Evolutionary conservation across 176 grass and related monocot genomes (phyloP), one percentile per base, ranked within the genome.

Genomic region (Tillandsia leiboldiana): DNA sequence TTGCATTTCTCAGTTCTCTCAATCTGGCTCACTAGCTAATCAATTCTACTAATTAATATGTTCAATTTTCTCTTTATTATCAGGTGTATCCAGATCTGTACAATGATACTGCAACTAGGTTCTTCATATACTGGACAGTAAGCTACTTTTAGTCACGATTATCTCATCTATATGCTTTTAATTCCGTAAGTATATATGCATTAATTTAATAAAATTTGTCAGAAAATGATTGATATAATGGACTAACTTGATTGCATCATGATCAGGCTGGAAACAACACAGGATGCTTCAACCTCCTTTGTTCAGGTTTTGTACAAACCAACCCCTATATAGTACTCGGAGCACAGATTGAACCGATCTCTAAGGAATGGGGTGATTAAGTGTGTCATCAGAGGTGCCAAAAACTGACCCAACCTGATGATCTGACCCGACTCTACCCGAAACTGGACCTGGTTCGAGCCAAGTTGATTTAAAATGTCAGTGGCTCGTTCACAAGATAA

Each of bases 41-140:
- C 12, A 26, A 33, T 29, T 8, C 28, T 20, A 20, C 47, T 27
- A 9, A 48, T 11, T 27, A 9, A 48, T 11, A 26, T n/a, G 51
- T 62, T 15, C 26, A 48, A 49, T 17, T 26, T 47, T 8, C 48
- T 67, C 50, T 3, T 14, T 70, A 51, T 63, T 78, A n/a, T 49
- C 42, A 78, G 75, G 53, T 78, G 48, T 8, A 78, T 63, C 75
- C 75, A 27, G 24, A 69, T 9, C 28, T 78, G 12, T 51, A 70
- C 29, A 66, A 66, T 48, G 75, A 78, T 70, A 17, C 56, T 51
- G 27, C n/a, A 47, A 51, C 77, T 1, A 79, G 77, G 72, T 50
- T 63, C 59, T 78, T 78, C 50, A 5, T 78, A 27, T 78, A 70
- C n/a, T 78, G 75, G 75, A 70, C 75, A 13, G 75, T 78, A 68